Base-by-base conservation (phyloP, 495 filamentous ascomycete species). In the Astrocystis sublimbata region DNA sequence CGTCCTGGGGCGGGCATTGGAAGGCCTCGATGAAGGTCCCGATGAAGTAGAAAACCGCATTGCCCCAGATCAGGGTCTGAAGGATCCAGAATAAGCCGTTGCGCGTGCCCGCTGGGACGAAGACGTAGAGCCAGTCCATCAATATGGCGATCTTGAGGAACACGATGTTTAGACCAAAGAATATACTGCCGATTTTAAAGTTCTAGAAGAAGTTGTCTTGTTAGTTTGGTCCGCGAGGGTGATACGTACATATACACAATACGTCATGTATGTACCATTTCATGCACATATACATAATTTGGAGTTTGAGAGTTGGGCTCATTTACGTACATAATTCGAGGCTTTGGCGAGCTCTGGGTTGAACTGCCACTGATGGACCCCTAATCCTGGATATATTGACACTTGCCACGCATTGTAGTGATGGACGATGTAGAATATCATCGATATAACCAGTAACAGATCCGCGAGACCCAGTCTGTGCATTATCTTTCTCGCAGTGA, bases 1-100 rank as follows among this genome's bases (percentile, higher is more conserved):
- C 67, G 2, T 66, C 62, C 24, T 68, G 33, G 12, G 78, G 68
- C 3, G 81, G 82, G 63, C 81, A 85, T 59, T 79, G 74, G 15
- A 79, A 58, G 13, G 62, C 41, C 38, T 67, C 64, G 13, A 68
- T 67, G 2, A 72, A 66, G n/a, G 67, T 65, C 24, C 73, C 65
- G 40, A 71, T 55, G 0, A 56, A 42, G 24, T 71, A 68, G 52
- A 73, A 71, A 5, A 65, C 54, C 6, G 56, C 60, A 30, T 75
- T 71, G 19, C 64, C 45, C 31, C 65, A 66, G 6, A 76, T 56
- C 3, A 76, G 42, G 2, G 6, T 45, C 17, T 73, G 67, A 33
- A 75, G 69, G 40, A 33, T 54, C 67, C 67, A 76, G 28, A 72
- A 67, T 38, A 74, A 66, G 12, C 64, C 4, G 51, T 73, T 68